phyloP scores from a whole-genome alignment of 2,329 filamentous ascomycete species.

The Thermoascus crustaceus region DNA sequence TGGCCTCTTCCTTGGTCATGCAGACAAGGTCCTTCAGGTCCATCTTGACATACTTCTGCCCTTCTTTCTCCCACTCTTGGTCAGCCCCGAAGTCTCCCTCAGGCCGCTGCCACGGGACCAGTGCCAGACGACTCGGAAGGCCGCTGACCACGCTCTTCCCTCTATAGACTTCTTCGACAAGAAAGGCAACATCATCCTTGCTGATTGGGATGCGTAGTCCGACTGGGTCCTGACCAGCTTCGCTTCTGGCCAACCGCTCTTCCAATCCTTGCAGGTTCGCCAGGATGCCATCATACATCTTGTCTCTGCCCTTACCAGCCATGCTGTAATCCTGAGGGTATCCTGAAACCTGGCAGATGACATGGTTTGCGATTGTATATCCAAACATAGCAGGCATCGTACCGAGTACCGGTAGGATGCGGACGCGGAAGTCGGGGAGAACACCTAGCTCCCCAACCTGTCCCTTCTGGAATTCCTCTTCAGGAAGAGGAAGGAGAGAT shows the following conservation, averaged over 20 bases:
- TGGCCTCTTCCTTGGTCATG: slow-evolving; percentile 88
- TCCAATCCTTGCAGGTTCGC: slow-evolving; percentile 68
- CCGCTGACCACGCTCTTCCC: slow-evolving; percentile 78
- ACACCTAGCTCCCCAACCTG: slow-evolving; percentile 78
- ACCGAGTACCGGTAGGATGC: slow-evolving; percentile 89
- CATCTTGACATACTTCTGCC: slow-evolving; percentile 69
- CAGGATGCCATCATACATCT: slow-evolving; percentile 82
- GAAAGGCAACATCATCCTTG: slow-evolving; percentile 72
- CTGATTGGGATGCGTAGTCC: slow-evolving; percentile 75
- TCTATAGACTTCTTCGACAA: slow-evolving; percentile 81
- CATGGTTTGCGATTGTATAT: slow-evolving; percentile 82
- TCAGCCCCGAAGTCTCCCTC: slow-evolving; percentile 53
- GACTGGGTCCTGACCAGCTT: slow-evolving; percentile 45
- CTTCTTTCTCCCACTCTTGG: slow-evolving; percentile 48
- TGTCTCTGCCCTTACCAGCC: slow-evolving; percentile 72
- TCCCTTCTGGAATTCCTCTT: slow-evolving; percentile 82
- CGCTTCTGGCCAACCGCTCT: slow-evolving; percentile 60
- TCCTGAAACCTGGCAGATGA: slow-evolving; percentile 70
- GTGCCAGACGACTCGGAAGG: slow-evolving; percentile 65
- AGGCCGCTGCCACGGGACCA: slow-evolving; percentile 74
- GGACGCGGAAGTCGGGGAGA: slow-evolving; percentile 82
- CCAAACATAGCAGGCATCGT: slow-evolving; percentile 98
- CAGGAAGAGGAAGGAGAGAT: slow-evolving; percentile 72
- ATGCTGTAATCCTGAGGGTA: slow-evolving; percentile 78
- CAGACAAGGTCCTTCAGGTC: slow-evolving; percentile 66